Percentiles rank a stretch among this genome's conserved stretches.
Evolutionary conservation across 331 rosid species (phyloP).

Genomic region (Rhamnella rubrinervis): DNA sequence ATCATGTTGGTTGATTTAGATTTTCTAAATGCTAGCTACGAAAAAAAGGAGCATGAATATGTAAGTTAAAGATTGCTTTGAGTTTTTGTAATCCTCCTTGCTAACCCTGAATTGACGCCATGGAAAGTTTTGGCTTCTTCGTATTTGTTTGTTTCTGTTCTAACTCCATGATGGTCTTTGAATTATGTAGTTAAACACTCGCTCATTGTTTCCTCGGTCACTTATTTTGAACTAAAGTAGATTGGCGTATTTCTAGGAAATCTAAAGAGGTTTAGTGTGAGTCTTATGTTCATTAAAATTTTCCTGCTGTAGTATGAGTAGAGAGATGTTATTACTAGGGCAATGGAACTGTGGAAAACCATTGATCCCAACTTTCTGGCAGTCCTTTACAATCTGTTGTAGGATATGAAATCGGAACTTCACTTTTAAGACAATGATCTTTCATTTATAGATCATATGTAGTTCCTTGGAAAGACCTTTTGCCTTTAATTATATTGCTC

Average conservation of each 20-base stretch:
- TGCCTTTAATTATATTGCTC: conserved; percentile 13
- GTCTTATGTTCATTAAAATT: conserved; percentile 1
- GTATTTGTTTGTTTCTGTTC: conserved; percentile 9
- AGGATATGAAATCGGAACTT: not conserved
- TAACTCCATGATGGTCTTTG: conserved; percentile 3
- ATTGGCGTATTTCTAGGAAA: not conserved
- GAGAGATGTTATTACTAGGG: conserved; percentile 13
- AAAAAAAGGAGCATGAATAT: not conserved
- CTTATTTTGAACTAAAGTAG: not conserved
- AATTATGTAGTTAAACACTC: conserved; percentile 13
- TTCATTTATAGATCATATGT: conserved; percentile 9
- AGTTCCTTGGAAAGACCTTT: conserved; percentile 6
- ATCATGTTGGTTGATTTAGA: conserved; percentile 24
- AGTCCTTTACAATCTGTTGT: not conserved
- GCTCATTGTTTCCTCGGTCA: conserved; percentile 16
- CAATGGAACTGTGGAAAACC: conserved; percentile 10
- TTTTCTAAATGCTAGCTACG: conserved; percentile 19
- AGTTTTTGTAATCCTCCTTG: conserved; percentile 21
- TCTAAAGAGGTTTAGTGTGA: conserved; percentile 14
- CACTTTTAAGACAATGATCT: not conserved
- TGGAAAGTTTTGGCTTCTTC: conserved; percentile 23
- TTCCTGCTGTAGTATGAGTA: conserved; percentile 18
- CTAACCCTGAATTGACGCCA: conserved; percentile 27
- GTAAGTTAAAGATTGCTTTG: conserved; percentile 14
- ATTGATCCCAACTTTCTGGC: not conserved